Conservation (phyloP, 2,329 filamentous ascomycete species). For the Aaosphaeria arxii region DNA sequence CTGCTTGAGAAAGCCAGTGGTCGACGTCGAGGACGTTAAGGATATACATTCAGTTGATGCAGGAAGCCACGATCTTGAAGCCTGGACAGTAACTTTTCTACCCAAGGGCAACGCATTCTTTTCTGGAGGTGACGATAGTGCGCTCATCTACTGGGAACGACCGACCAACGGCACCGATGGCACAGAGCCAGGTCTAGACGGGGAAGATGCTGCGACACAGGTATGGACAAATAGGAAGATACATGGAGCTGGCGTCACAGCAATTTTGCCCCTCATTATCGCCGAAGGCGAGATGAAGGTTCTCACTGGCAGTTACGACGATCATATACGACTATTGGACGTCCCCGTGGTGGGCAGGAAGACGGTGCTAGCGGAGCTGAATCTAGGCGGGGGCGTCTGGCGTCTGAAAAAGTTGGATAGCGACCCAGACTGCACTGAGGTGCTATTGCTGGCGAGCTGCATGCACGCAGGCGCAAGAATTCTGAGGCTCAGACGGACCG, state of each 20-base stretch:
- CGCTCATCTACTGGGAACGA: constrained; percentile 44
- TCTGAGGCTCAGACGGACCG: constrained; percentile 42
- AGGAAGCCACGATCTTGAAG: constrained; percentile 58
- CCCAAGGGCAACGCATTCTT: constrained; percentile 48
- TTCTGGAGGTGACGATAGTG: constrained; percentile 75
- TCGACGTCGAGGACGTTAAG: constrained; percentile 29
- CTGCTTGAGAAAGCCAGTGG: constrained; percentile 25
- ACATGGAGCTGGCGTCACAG: constrained; percentile 82
- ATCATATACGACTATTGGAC: constrained; percentile 68
- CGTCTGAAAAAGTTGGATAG: constrained; percentile 62
- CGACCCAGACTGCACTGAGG: constrained; percentile 3
- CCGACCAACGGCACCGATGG: background rate
- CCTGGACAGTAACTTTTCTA: constrained; percentile 69
- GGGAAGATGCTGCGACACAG: background rate
- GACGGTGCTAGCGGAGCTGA: constrained; percentile 59
- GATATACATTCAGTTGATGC: constrained; percentile 16
- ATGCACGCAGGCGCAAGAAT: constrained; percentile 86
- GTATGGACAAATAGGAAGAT: constrained; percentile 52
- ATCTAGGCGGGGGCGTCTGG: constrained; percentile 84
- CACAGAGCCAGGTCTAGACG: background rate
- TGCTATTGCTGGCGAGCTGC: constrained; percentile 67
- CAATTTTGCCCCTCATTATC: constrained; percentile 70
- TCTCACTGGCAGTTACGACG: constrained; percentile 90
- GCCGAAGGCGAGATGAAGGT: constrained; percentile 52
- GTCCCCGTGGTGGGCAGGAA: constrained; percentile 38